phyloP scores from a whole-genome alignment of 805 yeast species.

The Saccharomycopsis amapae region DNA sequence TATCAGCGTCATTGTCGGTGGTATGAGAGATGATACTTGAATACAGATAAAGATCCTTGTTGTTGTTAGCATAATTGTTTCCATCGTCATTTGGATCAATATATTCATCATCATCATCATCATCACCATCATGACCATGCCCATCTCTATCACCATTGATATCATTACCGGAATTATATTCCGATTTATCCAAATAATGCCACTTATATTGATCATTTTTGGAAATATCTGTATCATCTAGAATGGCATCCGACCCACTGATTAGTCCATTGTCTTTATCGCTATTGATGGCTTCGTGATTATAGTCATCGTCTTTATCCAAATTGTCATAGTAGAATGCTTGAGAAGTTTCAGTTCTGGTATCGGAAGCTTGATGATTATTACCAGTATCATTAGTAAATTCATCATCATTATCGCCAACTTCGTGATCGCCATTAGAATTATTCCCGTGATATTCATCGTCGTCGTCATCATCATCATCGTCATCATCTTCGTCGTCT shows the following conservation, averaged over 20 bases:
- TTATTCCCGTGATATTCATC: conserved; percentile 23
- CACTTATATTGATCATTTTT: conserved; percentile 9
- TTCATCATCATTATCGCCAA: conserved; percentile 28
- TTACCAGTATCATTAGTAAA: conserved; percentile 23
- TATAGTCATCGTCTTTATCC: conserved; percentile 40
- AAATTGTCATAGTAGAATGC: conserved; percentile 48
- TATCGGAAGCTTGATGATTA: no score
- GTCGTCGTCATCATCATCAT: no score
- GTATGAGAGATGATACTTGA: no score
- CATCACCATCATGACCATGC: conserved; percentile 22
- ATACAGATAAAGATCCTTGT: no score
- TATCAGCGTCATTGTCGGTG: conserved; percentile 21
- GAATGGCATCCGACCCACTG: conserved; percentile 8
- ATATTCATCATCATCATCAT: conserved; percentile 57
- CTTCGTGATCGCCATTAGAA: conserved; percentile 22
- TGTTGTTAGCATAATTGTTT: conserved; percentile 51
- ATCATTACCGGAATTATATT: neutral
- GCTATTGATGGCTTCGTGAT: conserved; percentile 27
- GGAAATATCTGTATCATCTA: neutral
- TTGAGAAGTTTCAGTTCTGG: neutral
- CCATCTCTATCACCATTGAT: conserved; percentile 44
- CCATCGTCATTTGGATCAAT: conserved; percentile 81
- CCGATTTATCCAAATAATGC: conserved; percentile 18
- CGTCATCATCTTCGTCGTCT: conserved; percentile 22
- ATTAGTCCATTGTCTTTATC: conserved; percentile 29